These are phyloP conservation scores for Cinchona pubescens DNA, from an alignment of 257 asterid species.

Conservation along the genomic window DNA sequence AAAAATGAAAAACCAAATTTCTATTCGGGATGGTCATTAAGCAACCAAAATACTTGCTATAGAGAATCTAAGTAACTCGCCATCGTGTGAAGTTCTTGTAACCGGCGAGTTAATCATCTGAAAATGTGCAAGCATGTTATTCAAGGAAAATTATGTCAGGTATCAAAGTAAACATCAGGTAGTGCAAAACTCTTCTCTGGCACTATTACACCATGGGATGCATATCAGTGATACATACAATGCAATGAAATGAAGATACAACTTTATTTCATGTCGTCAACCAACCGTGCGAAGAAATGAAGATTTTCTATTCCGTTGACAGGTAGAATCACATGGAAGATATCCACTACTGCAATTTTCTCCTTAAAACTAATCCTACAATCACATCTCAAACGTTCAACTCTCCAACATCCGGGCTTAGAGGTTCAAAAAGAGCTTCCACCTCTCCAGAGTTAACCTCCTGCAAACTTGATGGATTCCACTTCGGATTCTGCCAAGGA, in stretches of 20 bases:
- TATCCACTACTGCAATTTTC: background rate
- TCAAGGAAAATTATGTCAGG: background rate
- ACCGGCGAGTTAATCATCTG: too few relatives aligned
- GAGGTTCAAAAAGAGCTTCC: constrained; percentile 71
- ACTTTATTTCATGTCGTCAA: background rate
- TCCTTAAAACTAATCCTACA: background rate
- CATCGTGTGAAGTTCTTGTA: too few relatives aligned
- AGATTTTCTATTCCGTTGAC: background rate
- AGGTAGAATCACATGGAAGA: background rate
- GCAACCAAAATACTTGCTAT: too few relatives aligned
- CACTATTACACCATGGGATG: background rate
- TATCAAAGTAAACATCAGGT: background rate
- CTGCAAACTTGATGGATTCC: constrained; percentile 78
- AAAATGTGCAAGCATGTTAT: too few relatives aligned
- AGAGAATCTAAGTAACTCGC: too few relatives aligned
- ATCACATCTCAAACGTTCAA: constrained; percentile 45
- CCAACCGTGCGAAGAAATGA: background rate
- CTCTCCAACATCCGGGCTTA: constrained; percentile 54
- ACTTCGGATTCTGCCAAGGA: constrained; percentile 72
- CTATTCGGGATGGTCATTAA: too few relatives aligned
- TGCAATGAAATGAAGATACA: background rate
- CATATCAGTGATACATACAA: background rate
- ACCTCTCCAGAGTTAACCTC: constrained; percentile 60
- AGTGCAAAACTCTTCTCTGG: background rate
- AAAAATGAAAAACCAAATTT: too few relatives aligned